phyloP scores from a whole-genome alignment of 1,139 yeast species.

The Kluyveromyces marxianus region DNA sequence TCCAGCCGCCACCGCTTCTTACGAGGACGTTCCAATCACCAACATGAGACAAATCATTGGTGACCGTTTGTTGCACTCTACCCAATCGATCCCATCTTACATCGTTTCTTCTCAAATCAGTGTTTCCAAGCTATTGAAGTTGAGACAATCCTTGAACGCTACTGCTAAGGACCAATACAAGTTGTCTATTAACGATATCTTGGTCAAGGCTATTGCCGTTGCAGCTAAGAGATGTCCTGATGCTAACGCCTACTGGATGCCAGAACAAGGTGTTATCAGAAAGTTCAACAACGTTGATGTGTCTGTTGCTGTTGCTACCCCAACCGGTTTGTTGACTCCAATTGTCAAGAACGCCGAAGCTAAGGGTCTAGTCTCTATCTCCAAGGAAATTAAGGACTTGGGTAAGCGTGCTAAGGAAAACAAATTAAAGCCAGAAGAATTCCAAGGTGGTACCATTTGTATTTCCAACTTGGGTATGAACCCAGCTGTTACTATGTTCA shows the following conservation, averaged over 20 bases:
- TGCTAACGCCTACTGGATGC: constrained; percentile 92
- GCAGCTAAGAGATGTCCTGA: constrained; percentile 90
- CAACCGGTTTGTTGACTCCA: constrained; percentile 95
- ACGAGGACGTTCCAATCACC: constrained; percentile 78
- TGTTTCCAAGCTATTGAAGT: constrained; percentile 83
- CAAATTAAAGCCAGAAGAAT: constrained; percentile 90
- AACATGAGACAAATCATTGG: constrained; percentile 95
- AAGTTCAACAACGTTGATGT: constrained; percentile 89
- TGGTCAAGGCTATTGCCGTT: constrained; percentile 87
- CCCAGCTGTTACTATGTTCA: constrained; percentile 83
- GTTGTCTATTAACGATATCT: constrained; percentile 87
- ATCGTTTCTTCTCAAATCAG: constrained; percentile 81
- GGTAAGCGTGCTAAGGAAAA: constrained; percentile 95
- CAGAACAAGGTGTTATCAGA: constrained; percentile 81
- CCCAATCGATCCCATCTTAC: constrained; percentile 83
- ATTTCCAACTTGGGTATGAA: constrained; percentile 99
- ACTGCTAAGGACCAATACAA: constrained; percentile 81
- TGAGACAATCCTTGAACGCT: constrained; percentile 84
- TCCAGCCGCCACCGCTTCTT: constrained; percentile 49
- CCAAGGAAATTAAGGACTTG: constrained; percentile 78
- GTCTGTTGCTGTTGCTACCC: constrained; percentile 97
- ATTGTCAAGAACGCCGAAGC: constrained; percentile 81
- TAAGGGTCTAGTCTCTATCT: constrained; percentile 78
- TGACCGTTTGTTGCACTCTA: constrained; percentile 76
- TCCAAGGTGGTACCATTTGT: constrained; percentile 98